Percentiles rank a stretch among this genome's conserved stretches.
Evolutionary conservation across 2,329 filamentous ascomycete species (phyloP).

Genomic region (Penicillium sp.): DNA sequence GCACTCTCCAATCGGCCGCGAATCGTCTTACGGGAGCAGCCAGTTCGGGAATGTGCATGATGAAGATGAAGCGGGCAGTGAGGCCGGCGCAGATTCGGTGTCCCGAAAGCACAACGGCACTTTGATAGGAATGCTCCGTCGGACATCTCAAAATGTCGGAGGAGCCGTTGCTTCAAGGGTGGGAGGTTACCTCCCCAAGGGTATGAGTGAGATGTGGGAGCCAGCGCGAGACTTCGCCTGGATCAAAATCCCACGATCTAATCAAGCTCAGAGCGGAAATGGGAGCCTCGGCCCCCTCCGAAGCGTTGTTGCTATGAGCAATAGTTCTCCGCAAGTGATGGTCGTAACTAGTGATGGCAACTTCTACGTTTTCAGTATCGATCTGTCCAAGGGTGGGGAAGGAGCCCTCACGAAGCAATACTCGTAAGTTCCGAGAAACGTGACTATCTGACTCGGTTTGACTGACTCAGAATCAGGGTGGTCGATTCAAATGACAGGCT

Average conservation of each 20-base stretch:
- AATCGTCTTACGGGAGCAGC: slow-evolving; percentile 26
- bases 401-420: slow-evolving; percentile 87
- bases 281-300: slow-evolving; percentile 57
- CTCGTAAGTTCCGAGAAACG: slow-evolving; percentile 61
- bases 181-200: slow-evolving; percentile 85
- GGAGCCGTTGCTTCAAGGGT: slow-evolving; percentile 83
- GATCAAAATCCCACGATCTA: slow-evolving; percentile 76
- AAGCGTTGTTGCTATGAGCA: slow-evolving; percentile 97
- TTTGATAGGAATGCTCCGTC: slow-evolving; percentile 83
- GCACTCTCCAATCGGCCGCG: slow-evolving; percentile 24
- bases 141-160: slow-evolving; percentile 90
- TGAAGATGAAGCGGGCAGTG: slow-evolving; percentile 30
- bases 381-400: slow-evolving; percentile 90
- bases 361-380: slow-evolving; percentile 92
- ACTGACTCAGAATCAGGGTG: slow-evolving; percentile 31
- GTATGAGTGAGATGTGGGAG: slow-evolving; percentile 97
- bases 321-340: slow-evolving; percentile 92
- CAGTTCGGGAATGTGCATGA: slow-evolving; percentile 27
- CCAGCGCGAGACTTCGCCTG: slow-evolving; percentile 91
- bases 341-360: slow-evolving; percentile 93
- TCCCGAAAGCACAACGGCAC: slow-evolving; percentile 61
- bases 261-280: slow-evolving; percentile 35
- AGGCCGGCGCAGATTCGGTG: slow-evolving; percentile 33
- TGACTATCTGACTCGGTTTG: not conserved
- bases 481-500: slow-evolving; percentile 44